Base-by-base conservation (phyloP, 371 early-diverging fungal genomes). In the Mortierella sp. region DNA sequence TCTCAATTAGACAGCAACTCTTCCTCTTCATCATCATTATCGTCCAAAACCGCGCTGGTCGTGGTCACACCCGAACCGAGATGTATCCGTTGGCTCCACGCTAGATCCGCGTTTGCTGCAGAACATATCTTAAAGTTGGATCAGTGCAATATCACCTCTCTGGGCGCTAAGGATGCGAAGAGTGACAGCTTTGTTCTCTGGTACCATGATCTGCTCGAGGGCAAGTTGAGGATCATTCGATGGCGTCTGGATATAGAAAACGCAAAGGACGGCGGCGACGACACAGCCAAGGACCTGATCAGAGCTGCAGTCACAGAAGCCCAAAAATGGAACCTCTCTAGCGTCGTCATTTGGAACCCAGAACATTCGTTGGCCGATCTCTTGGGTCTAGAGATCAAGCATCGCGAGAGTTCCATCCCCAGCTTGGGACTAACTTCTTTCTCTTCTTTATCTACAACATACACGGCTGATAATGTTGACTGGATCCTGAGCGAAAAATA, bases 401-500 rank as follows among this genome's bases (percentile, higher is more conserved):
- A 56, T 32, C 68, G 73, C 24, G 58, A 61, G 12, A 49, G 44
- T 15, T 31, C 68, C 6, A 52, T 73, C 27, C 55, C 73, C 2
- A 49, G 68, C 37, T 19, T 73, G 21, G 73, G 73, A 14, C 46
- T 67, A 8, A 6, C 34, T n/a, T n/a, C n/a, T n/a, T n/a, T n/a
- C n/a, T n/a, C n/a, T n/a, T n/a, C n/a, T n/a, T n/a, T n/a, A 17
- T 27, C 56, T 27, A 9, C 39, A 44, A 21, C 17, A 21, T 19
- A 19, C 14, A 55, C 58, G 5, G 32, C 65, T 3, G 58, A 50
- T 14, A 30, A 58, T 37, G 51, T 68, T n/a, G 68, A 73, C 26
- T 73, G 73, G 73, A 41, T 67, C 32, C 12, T 63, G 26, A 73
- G 67, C 47, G 68, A 73, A 32, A 67, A 67, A 47, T 73, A 67